Percentiles rank a stretch among this genome's conserved stretches.
phyloP scores from a whole-genome alignment of 805 yeast genomes.

The Barnettozyma populi region DNA sequence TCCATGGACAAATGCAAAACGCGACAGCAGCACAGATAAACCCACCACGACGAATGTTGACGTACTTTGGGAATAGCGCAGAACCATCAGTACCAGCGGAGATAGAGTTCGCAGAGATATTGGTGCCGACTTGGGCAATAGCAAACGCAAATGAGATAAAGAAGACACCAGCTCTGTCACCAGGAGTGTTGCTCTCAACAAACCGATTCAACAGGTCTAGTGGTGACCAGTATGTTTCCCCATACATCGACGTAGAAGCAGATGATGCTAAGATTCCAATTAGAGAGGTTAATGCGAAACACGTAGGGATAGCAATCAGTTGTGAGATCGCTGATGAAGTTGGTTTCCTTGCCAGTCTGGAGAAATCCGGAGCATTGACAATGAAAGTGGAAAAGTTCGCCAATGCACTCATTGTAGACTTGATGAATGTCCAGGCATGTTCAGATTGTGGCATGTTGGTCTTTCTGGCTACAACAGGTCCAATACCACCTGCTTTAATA shows the following conservation, averaged over 20 bases:
- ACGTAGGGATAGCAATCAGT: constrained; percentile 61
- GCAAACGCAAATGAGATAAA: constrained; percentile 63
- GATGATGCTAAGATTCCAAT: constrained; percentile 83
- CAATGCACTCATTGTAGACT: constrained; percentile 73
- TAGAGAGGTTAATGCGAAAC: constrained; percentile 75
- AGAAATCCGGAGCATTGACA: constrained; percentile 83
- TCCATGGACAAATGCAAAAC: constrained; percentile 76
- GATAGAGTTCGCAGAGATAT: constrained; percentile 62
- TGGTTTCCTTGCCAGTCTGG: constrained; percentile 68
- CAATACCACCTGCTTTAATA: constrained; percentile 73
- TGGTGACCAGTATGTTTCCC: constrained; percentile 18
- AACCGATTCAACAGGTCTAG: constrained; percentile 32
- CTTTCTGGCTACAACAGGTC: constrained; percentile 57
- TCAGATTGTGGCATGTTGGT: constrained; percentile 49
- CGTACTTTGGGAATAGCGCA: constrained; percentile 54
- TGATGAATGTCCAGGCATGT: constrained; percentile 78
- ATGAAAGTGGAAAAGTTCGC: constrained; percentile 85
- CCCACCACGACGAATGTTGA: constrained; percentile 74
- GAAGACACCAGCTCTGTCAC: constrained; percentile 74
- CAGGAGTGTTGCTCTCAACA: constrained; percentile 36
- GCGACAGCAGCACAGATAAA: constrained; percentile 70
- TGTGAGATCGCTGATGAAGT: constrained; percentile 52
- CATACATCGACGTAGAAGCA: constrained; percentile 47
- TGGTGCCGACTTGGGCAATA: constrained; percentile 71
- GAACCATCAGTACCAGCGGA: constrained; percentile 68